Conservation (phyloP, 148 eudicot species). For the Amaranthus hypochondriacus region DNA sequence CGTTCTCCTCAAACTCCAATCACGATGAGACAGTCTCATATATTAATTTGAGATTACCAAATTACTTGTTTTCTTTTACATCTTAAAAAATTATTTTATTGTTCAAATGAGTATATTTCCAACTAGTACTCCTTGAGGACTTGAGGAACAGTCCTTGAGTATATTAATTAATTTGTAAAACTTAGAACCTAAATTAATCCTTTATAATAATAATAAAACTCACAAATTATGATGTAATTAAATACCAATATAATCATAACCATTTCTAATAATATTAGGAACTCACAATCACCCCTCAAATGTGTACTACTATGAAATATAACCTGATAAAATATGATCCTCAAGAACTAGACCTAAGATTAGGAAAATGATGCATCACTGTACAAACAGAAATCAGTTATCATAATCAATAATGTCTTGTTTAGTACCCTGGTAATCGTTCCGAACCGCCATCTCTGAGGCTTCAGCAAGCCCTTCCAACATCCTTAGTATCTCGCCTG, state of each 20-base stretch:
- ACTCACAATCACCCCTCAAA: background rate
- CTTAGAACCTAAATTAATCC: background rate
- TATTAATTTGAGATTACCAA: too few species aligned
- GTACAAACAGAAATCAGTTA: slow-evolving; percentile 18
- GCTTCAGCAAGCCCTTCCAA: slow-evolving; percentile 59
- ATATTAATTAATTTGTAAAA: too few species aligned
- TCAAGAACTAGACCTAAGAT: background rate
- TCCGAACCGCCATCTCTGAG: slow-evolving; percentile 41
- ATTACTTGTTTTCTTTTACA: too few species aligned
- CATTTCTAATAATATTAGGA: background rate
- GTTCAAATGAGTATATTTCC: too few species aligned
- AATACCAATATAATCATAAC: background rate
- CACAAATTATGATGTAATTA: background rate
- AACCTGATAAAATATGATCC: background rate
- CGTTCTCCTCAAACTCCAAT: too few species aligned
- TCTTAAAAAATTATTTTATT: too few species aligned
- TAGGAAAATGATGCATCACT: slow-evolving; percentile 1
- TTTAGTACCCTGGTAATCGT: slow-evolving; percentile 15
- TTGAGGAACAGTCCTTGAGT: too few species aligned
- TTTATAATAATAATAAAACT: background rate
- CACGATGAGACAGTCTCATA: too few species aligned
- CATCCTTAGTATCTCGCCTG: slow-evolving; percentile 56
- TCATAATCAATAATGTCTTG: slow-evolving; percentile 27
- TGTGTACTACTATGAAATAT: background rate
- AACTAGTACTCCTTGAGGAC: too few species aligned